Evolutionary conservation across 352 stramenopile species (phyloP).

Genomic region (Pythium dissotocum): DNA sequence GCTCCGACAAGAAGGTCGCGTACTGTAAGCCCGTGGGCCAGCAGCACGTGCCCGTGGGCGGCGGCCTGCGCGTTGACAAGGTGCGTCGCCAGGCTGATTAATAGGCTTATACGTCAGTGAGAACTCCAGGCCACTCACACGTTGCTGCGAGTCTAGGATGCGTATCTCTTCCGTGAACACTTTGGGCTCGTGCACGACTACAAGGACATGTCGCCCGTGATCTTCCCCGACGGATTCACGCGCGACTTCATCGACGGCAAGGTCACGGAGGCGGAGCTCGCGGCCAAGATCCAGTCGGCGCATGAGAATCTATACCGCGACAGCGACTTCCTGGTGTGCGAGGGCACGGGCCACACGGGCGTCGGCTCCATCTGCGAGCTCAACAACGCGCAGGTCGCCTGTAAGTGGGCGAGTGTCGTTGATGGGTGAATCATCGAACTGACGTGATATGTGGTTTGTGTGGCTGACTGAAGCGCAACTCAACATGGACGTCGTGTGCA

Average conservation of each 20-base stretch:
- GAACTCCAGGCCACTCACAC: not conserved
- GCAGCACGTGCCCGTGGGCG: constrained; percentile 86
- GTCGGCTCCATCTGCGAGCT: constrained; percentile 90
- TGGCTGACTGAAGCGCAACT: constrained; percentile 51
- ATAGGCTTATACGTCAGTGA: not conserved
- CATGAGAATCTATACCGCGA: constrained; percentile 77
- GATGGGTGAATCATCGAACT: not conserved
- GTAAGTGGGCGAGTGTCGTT: constrained; percentile 30
- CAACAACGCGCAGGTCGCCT: constrained; percentile 89
- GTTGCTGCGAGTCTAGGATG: constrained; percentile 57
- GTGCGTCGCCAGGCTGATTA: constrained; percentile 18
- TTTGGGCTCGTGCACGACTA: constrained; percentile 97
- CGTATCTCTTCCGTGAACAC: constrained; percentile 95
- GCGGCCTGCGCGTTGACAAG: constrained; percentile 87
- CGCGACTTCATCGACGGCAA: constrained; percentile 96
- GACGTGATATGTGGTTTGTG: not conserved
- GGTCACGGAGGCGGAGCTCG: constrained; percentile 81
- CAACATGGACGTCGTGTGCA: constrained; percentile 78
- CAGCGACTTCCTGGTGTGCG: constrained; percentile 94
- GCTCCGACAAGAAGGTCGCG: constrained; percentile 58
- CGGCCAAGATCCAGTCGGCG: constrained; percentile 75
- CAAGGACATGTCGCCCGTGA: constrained; percentile 96
- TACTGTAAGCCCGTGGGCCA: constrained; percentile 98
- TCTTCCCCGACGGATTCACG: constrained; percentile 97
- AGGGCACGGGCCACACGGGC: constrained; percentile 94